Conservation (phyloP, 2,329 filamentous ascomycete genomes). For the Alternaria angustiovoidea region DNA sequence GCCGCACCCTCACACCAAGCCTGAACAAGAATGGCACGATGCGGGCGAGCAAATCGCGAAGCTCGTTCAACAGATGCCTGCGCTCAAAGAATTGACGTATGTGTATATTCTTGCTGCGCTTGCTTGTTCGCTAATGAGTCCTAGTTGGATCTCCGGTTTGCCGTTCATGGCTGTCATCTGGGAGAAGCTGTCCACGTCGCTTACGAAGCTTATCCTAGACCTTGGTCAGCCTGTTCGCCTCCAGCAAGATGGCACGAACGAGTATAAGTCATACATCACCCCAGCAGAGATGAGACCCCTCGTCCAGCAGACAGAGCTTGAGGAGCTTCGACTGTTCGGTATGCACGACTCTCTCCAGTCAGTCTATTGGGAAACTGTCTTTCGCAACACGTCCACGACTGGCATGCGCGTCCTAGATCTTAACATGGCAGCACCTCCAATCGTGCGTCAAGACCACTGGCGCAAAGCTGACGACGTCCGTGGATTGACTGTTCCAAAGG, state of each 20-base stretch:
- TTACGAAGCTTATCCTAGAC: constrained; percentile 42
- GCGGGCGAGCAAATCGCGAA: constrained; percentile 25
- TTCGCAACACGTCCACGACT: constrained; percentile 27
- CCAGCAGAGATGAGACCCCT: constrained; percentile 36
- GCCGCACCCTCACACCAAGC: neutral
- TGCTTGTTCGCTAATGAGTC: neutral
- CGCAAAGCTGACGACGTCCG: constrained; percentile 30
- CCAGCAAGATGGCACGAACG: constrained; percentile 15
- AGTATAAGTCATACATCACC: constrained; percentile 33
- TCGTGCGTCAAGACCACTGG: constrained; percentile 38
- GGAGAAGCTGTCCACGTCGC: constrained; percentile 26
- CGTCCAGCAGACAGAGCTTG: constrained; percentile 30
- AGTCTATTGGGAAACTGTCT: constrained; percentile 44
- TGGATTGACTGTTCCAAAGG: constrained; percentile 30
- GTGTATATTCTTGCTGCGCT: constrained; percentile 5
- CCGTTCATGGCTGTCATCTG: constrained; percentile 38
- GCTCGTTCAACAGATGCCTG: constrained; percentile 31
- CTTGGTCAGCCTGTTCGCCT: constrained; percentile 34
- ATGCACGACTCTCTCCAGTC: constrained; percentile 39
- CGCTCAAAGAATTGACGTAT: constrained; percentile 41
- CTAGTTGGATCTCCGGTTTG: constrained; percentile 40
- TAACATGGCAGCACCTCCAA: constrained; percentile 36
- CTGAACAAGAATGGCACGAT: constrained; percentile 26
- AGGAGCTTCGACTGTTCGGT: constrained; percentile 40
- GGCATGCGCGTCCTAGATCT: constrained; percentile 39